Base-by-base conservation (phyloP, 106 monocot species). In the Dioscorea zingiberensis region DNA sequence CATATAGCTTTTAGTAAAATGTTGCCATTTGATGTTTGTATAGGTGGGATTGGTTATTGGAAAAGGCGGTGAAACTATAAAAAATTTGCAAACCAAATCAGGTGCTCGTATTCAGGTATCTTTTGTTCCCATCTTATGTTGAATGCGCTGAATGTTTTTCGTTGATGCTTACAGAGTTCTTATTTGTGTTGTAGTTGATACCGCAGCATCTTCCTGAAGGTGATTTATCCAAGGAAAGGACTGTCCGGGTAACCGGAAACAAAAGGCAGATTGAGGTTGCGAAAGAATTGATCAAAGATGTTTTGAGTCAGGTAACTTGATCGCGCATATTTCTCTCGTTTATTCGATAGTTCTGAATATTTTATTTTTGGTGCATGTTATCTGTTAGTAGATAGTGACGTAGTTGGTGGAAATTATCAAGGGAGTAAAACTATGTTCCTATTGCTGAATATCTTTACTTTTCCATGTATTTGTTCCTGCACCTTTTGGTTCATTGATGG, bases 61-160 rank as follows among this genome's bases (percentile, higher is more conserved):
- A 21, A 95, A 91, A 69, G 94, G 94, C 48, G 94, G 94, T 54
- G 85, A 91, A 44, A 91, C 87, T n/a, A 91, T 91, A 58, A 95
- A 85, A 72, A 80, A 63, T 27, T 65, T 95, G 16, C 94, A 95
- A 59, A 78, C 80, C 6, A 82, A 68, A 59, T 90, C 91, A 67
- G 87, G 91, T 55, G 91, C 95, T 74, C 85, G 87, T 58, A 97
- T 97, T 67, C 95, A 88, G 88, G 95, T 97, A 71, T 16, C 16
- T 15, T 64, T 61, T 19, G 15, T 24, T 21, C 48, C 22, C 23
- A 19, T 48, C 21, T 19, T 54, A 71, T 19, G 6, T 51, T 63
- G 16, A 10, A 38, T 38, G 38, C 10, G 38, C 10, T 38, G 15
- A 53, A 53, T 19, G 19, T 53, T 19, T 18, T 53, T 16, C 16